Conservation (phyloP, 129 eudicot species). For the Ambrosia artemisiifolia region DNA sequence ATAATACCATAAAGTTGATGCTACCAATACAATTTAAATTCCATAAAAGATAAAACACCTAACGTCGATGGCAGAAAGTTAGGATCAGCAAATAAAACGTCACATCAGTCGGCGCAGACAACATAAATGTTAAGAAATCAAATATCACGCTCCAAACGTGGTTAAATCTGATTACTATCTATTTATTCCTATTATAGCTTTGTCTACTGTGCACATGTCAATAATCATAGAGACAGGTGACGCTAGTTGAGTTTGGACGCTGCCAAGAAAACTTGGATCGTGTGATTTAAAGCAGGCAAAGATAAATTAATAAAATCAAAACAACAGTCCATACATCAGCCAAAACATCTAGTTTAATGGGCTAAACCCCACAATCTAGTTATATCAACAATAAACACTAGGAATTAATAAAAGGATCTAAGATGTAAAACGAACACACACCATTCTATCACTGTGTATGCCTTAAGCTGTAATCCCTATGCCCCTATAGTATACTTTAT, state of each 20-base stretch:
- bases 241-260: not conserved
- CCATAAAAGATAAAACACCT: not conserved
- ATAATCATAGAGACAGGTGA: not conserved
- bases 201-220: not conserved
- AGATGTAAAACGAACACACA: not conserved
- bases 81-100: not conserved
- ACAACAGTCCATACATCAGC: not conserved
- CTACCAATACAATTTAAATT: not conserved
- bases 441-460: not conserved
- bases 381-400: not conserved
- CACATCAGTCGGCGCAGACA: conserved; percentile 1
- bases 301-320: not conserved
- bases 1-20: not conserved
- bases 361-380: no score
- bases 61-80: not conserved
- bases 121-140: not conserved
- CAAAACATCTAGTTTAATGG: not conserved
- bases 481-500: not conserved
- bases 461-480: not conserved
- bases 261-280: conserved; percentile 1
- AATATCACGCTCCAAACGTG: not conserved
- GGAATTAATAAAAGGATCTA: not conserved
- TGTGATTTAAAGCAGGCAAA: not conserved
- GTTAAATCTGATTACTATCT: not conserved
- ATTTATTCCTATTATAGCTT: not conserved